phyloP scores from a whole-genome alignment of 768 basidiomycete species.

The Botryobasidium botryosum region DNA sequence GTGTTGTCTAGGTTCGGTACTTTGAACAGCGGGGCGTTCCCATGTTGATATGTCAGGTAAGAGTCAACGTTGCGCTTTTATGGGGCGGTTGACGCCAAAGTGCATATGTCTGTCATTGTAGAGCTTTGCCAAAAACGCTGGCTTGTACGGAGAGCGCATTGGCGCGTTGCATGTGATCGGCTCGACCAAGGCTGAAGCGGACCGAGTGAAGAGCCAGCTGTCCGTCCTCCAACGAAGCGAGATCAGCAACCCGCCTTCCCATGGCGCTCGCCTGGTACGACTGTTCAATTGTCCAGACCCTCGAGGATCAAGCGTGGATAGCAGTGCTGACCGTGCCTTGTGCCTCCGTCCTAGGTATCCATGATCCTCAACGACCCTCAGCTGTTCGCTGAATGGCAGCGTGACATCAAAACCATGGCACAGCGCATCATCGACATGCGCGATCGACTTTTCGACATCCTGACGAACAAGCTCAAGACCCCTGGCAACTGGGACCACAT shows the following conservation, averaged over 20 bases:
- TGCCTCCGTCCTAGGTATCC: slow-evolving; percentile 34
- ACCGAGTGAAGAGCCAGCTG: slow-evolving; percentile 67
- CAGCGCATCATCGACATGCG: slow-evolving; percentile 88
- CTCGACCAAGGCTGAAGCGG: slow-evolving; percentile 42
- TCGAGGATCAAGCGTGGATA: slow-evolving; percentile 11
- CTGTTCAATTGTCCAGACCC: background rate
- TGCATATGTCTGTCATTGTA: slow-evolving; percentile 20
- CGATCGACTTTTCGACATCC: slow-evolving; percentile 48
- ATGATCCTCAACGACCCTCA: slow-evolving; percentile 59
- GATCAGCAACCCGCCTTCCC: slow-evolving; percentile 86
- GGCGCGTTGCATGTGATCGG: slow-evolving; percentile 84
- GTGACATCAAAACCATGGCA: slow-evolving; percentile 85
- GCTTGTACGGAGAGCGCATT: slow-evolving; percentile 85
- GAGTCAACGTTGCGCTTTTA: slow-evolving; percentile 13
- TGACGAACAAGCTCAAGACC: slow-evolving; percentile 66
- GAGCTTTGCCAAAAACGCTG: slow-evolving; percentile 97
- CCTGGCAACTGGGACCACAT: slow-evolving; percentile 97
- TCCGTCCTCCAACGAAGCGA: slow-evolving; percentile 85
- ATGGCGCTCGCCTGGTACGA: slow-evolving; percentile 76
- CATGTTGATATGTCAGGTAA: slow-evolving; percentile 75
- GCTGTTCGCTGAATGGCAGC: slow-evolving; percentile 78
- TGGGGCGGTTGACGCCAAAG: background rate
- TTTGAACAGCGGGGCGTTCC: slow-evolving; percentile 64
- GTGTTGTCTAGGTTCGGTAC: slow-evolving; percentile 28
- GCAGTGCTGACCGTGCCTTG: background rate